phyloP scores from a whole-genome alignment of 1,284 basidiomycete genomes.

The Pseudozyma hubeiensis region DNA sequence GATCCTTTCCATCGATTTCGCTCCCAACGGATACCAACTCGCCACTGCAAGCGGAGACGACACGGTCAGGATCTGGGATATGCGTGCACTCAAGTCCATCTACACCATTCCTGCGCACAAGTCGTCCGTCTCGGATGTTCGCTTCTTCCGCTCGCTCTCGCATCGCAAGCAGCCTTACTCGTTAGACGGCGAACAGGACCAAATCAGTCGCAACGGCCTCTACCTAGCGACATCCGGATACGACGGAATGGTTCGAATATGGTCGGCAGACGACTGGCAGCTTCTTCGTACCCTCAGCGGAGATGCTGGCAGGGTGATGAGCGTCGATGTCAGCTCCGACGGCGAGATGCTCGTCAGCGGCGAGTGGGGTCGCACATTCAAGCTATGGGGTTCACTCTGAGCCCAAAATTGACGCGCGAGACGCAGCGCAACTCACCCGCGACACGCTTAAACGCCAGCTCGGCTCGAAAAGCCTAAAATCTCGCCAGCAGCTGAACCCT shows the following conservation, averaged over 20 bases:
- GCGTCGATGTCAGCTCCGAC: constrained; percentile 78
- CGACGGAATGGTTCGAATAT: constrained; percentile 93
- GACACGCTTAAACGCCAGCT: constrained; percentile 1
- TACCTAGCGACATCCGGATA: constrained; percentile 95
- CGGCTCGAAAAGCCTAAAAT: neutral
- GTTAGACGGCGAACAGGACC: constrained; percentile 63
- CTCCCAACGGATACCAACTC: constrained; percentile 96
- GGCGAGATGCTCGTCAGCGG: constrained; percentile 56
- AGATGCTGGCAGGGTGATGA: constrained; percentile 98
- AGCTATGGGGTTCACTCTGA: constrained; percentile 54
- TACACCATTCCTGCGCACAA: constrained; percentile 97
- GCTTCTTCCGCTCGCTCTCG: constrained; percentile 79
- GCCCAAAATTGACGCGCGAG: constrained; percentile 1
- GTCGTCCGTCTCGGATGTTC: constrained; percentile 91
- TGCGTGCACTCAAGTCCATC: constrained; percentile 88
- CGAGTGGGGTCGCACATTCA: constrained; percentile 60
- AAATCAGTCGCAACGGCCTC: constrained; percentile 73
- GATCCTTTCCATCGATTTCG: constrained; percentile 90
- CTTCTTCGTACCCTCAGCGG: constrained; percentile 86
- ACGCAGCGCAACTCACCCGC: neutral
- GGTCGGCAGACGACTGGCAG: constrained; percentile 99
- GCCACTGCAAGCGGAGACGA: constrained; percentile 97
- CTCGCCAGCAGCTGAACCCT: constrained; percentile 11
- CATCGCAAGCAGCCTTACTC: constrained; percentile 13
- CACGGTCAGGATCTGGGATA: constrained; percentile 98